Percentiles rank a stretch among this genome's conserved stretches.
Conservation (phyloP, 2,329 filamentous ascomycete genomes). For the Tetracladium maxilliforme region DNA sequence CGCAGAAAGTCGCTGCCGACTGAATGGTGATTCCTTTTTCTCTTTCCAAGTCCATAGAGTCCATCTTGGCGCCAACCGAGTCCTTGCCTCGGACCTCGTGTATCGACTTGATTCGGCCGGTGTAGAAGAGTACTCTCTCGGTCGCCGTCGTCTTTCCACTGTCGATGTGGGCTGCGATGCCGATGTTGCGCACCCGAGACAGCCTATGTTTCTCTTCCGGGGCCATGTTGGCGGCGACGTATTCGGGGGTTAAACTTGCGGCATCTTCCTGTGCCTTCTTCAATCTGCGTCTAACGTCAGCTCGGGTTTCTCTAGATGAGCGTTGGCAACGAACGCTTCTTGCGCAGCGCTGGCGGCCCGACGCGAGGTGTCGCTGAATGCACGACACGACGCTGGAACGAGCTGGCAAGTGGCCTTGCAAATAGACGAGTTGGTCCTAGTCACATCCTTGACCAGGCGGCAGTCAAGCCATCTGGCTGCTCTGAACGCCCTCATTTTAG, state of each 20-base stretch:
- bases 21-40: conserved; percentile 99
- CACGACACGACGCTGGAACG: too few species aligned
- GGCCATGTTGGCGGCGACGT: conserved; percentile 64
- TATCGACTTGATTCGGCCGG: conserved; percentile 88
- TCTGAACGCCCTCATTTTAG: too few species aligned
- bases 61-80: conserved; percentile 96
- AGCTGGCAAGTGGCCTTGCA: too few species aligned
- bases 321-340: too few species aligned
- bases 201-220: conserved; percentile 67
- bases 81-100: conserved; percentile 95
- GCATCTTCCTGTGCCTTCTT: conserved; percentile 39
- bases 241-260: conserved; percentile 33
- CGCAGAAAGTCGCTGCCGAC: conserved; percentile 92
- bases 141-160: conserved; percentile 95
- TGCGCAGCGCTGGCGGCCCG: too few species aligned
- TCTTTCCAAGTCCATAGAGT: conserved; percentile 96
- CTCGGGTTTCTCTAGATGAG: too few species aligned
- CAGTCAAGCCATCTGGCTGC: too few species aligned
- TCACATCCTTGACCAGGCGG: too few species aligned
- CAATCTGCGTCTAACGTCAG: conserved; percentile 18
- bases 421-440: too few species aligned
- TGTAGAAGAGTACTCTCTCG: conserved; percentile 96
- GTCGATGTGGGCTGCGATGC: conserved; percentile 97
- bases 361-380: too few species aligned
- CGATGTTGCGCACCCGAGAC: conserved; percentile 82